Conservation (phyloP, 106 monocot genomes). For the Alisma plantagoaquatica region DNA sequence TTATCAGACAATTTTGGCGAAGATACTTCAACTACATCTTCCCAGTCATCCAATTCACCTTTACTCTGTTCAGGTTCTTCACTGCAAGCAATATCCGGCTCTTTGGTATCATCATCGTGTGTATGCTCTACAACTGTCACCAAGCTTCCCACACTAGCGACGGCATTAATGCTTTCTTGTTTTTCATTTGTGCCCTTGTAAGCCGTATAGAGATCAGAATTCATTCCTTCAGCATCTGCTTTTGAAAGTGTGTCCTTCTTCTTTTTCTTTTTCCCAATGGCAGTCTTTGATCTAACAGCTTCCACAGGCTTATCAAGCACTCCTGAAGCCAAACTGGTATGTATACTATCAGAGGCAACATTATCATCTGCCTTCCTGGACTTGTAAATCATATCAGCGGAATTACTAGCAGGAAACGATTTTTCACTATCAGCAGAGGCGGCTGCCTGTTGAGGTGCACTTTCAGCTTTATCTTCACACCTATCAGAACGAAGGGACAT, state of each 20-base stretch:
- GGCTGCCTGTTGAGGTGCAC: too few relatives aligned
- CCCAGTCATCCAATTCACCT: constrained; percentile 74
- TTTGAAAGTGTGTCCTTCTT: constrained; percentile 63
- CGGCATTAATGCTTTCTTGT: too few relatives aligned
- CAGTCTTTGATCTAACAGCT: constrained; percentile 17
- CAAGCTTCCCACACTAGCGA: too few relatives aligned
- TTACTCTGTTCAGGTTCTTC: constrained; percentile 37
- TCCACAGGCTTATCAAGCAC: too few relatives aligned
- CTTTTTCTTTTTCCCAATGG: constrained; percentile 41
- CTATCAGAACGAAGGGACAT: too few relatives aligned
- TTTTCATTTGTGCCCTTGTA: constrained; percentile 81
- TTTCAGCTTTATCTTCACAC: too few relatives aligned
- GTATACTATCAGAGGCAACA: background rate
- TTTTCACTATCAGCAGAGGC: too few relatives aligned
- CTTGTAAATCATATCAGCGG: constrained; percentile 2
- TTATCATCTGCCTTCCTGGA: constrained; percentile 10
- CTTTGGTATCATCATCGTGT: too few relatives aligned
- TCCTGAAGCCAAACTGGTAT: too few relatives aligned
- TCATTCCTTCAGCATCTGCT: constrained; percentile 74
- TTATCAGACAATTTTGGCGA: constrained; percentile 41
- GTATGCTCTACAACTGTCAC: too few relatives aligned
- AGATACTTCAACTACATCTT: constrained; percentile 65
- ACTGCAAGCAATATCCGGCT: too few relatives aligned
- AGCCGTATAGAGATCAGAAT: constrained; percentile 77
- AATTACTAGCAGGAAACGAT: background rate